Conservation (phyloP, 305 asterid genomes). For the Fraxinus nigra region DNA sequence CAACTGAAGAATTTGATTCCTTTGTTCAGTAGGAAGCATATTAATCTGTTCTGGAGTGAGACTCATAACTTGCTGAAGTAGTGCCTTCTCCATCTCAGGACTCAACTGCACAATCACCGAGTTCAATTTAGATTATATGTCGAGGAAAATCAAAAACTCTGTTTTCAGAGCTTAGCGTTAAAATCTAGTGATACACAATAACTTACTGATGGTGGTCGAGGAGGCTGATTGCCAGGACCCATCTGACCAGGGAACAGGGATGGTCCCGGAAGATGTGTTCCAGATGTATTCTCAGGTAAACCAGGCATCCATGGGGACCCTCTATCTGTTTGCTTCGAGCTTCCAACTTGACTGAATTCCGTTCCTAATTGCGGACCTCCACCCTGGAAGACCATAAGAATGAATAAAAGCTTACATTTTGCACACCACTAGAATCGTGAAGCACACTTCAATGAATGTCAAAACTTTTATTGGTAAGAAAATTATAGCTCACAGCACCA, state of each 20-base stretch:
- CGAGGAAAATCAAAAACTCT: neutral
- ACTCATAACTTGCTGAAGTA: constrained; percentile 89
- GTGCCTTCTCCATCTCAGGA: constrained; percentile 84
- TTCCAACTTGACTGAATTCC: constrained; percentile 72
- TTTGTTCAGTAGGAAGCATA: constrained; percentile 78
- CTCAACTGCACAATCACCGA: constrained; percentile 53
- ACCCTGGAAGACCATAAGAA: constrained; percentile 44
- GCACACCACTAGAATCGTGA: constrained; percentile 12
- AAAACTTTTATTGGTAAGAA: neutral
- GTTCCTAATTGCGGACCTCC: constrained; percentile 70
- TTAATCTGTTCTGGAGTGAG: constrained; percentile 87
- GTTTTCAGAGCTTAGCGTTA: neutral
- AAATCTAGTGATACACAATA: neutral
- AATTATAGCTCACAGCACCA: neutral
- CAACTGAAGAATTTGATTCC: constrained; percentile 82
- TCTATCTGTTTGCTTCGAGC: constrained; percentile 68
- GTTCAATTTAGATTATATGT: neutral
- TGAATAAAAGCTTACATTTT: constrained; percentile 15
- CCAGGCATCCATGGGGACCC: constrained; percentile 67
- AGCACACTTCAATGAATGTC: neutral
- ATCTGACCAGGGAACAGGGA: constrained; percentile 55
- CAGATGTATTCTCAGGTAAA: constrained; percentile 46
- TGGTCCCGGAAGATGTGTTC: constrained; percentile 54
- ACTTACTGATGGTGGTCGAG: constrained; percentile 55
- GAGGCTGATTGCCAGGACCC: constrained; percentile 66